phyloP scores from a whole-genome alignment of 495 filamentous ascomycete species.

The Annulohypoxylon bovei region DNA sequence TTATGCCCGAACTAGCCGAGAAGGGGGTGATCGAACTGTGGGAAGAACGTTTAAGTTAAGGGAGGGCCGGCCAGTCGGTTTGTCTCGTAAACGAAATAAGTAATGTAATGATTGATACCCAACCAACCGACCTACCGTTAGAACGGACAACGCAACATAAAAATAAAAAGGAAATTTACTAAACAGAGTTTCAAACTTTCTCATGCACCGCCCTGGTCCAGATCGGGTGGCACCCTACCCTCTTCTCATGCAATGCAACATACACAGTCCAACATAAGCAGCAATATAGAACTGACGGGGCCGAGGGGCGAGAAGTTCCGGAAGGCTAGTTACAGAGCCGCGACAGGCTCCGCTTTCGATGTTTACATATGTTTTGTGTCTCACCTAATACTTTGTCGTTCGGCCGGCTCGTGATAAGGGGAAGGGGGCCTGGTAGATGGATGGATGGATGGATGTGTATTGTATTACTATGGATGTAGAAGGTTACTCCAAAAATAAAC shows the following conservation, averaged over 20 bases:
- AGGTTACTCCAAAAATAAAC: constrained; percentile 41
- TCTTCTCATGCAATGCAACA: constrained; percentile 41
- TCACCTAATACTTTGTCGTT: background rate
- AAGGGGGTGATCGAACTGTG: constrained; percentile 75
- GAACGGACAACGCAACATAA: constrained; percentile 8
- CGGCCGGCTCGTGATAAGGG: constrained; percentile 22
- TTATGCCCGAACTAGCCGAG: constrained; percentile 86
- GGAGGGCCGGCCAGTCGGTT: constrained; percentile 25
- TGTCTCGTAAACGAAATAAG: constrained; percentile 39
- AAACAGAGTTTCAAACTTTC: constrained; percentile 35
- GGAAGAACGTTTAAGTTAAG: constrained; percentile 71
- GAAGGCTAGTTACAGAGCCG: constrained; percentile 32
- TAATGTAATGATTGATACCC: constrained; percentile 45
- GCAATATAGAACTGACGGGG: constrained; percentile 20
- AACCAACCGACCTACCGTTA: constrained; percentile 31
- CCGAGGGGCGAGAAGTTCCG: constrained; percentile 37
- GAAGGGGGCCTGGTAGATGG: background rate
- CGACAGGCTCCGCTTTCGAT: constrained; percentile 24
- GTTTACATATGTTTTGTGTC: constrained; percentile 8
- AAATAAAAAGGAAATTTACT: constrained; percentile 15
- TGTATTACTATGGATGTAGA: constrained; percentile 3
- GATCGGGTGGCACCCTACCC: constrained; percentile 28
- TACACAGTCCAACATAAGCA: constrained; percentile 32
- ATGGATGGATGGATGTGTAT: too few relatives aligned
- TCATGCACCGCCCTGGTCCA: constrained; percentile 42